phyloP scores from a whole-genome alignment of 345 rosid genomes.

The Turritis glabra region DNA sequence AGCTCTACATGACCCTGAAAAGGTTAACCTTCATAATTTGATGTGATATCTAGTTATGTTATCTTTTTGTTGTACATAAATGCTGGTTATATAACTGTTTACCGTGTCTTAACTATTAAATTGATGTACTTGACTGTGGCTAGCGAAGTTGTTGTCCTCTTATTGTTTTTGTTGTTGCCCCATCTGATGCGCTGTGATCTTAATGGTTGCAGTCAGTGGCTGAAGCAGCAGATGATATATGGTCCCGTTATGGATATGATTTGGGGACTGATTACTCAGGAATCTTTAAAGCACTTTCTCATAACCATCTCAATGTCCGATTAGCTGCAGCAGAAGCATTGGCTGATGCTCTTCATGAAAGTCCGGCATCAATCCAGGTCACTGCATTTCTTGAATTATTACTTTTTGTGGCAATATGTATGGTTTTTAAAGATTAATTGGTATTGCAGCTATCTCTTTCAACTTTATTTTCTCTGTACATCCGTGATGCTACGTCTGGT shows the following conservation, averaged over 20 bases:
- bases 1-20: slow-evolving; percentile 91
- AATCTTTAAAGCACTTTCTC: slow-evolving; percentile 83
- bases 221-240: slow-evolving; percentile 87
- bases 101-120: not conserved
- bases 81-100: not conserved
- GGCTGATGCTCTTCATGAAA: slow-evolving; percentile 96
- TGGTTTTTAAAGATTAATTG: slow-evolving; percentile 30
- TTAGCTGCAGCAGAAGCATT: slow-evolving; percentile 95
- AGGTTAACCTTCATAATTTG: slow-evolving; percentile 50
- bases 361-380: slow-evolving; percentile 83
- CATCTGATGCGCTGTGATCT: slow-evolving; percentile 13
- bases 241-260: slow-evolving; percentile 92
- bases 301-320: slow-evolving; percentile 80
- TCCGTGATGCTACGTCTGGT: slow-evolving; percentile 63
- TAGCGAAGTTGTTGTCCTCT: slow-evolving; percentile 2
- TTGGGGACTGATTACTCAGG: slow-evolving; percentile 92
- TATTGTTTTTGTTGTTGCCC: slow-evolving; percentile 4
- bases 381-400: slow-evolving; percentile 19
- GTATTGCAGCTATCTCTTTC: slow-evolving; percentile 81
- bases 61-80: not conserved
- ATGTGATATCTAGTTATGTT: not conserved
- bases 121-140: slow-evolving; percentile 9
- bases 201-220: slow-evolving; percentile 70
- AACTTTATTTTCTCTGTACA: slow-evolving; percentile 81
- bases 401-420: slow-evolving; percentile 10